These are phyloP conservation scores for Coccomyxa sp. DNA, from an alignment of 139 green algal species.

Conservation along the genomic window DNA sequence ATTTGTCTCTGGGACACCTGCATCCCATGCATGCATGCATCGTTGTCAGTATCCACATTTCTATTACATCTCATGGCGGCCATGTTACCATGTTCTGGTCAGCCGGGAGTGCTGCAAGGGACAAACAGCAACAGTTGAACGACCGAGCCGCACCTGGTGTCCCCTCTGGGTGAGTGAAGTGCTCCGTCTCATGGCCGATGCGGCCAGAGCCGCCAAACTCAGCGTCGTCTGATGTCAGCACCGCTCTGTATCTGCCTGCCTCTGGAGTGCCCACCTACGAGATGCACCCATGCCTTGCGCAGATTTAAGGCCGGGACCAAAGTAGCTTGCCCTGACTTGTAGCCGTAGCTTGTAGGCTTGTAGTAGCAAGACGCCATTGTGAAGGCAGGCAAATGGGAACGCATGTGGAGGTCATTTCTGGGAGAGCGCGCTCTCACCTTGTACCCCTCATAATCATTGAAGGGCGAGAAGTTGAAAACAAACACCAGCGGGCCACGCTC, in stretches of 20 bases:
- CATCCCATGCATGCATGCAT: not conserved
- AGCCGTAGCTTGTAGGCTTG: too few relatives aligned
- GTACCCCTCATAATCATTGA: slow-evolving; percentile 64
- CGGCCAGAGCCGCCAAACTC: slow-evolving; percentile 76
- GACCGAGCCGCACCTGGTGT: slow-evolving; percentile 4
- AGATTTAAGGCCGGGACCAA: not conserved
- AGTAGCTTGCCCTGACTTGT: too few relatives aligned
- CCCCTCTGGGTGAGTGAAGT: slow-evolving; percentile 68
- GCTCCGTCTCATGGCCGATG: slow-evolving; percentile 62
- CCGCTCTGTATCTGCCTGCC: slow-evolving; percentile 78
- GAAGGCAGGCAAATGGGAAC: not conserved
- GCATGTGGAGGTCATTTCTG: not conserved
- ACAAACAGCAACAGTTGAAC: not conserved
- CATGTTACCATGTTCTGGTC: not conserved
- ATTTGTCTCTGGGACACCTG: slow-evolving; percentile 19
- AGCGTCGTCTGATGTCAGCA: slow-evolving; percentile 81
- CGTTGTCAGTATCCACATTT: not conserved
- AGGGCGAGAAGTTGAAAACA: slow-evolving; percentile 94
- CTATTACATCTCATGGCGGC: not conserved
- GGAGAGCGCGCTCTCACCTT: slow-evolving; percentile 33
- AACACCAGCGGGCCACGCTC: slow-evolving; percentile 92
- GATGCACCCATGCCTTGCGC: not conserved
- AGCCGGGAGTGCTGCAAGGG: not conserved
- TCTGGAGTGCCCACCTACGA: slow-evolving; percentile 51
- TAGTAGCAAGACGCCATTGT: not conserved